Evolutionary conservation across 2,329 filamentous ascomycete genomes (phyloP).

Genomic region (Botryotinia convoluta): DNA sequence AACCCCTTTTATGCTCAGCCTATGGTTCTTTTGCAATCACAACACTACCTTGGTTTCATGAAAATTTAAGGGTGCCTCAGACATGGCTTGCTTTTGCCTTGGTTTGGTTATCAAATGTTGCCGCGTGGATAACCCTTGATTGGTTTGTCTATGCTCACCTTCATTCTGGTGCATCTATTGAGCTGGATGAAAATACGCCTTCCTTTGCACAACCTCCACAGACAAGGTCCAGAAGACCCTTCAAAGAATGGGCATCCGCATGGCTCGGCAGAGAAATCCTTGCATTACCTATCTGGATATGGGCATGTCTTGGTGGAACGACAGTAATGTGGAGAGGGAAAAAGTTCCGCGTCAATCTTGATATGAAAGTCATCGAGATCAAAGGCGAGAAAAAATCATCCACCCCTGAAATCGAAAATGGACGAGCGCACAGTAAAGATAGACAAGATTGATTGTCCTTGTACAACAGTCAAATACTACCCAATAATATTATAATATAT

Average conservation of each 20-base stretch:
- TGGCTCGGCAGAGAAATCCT: slow-evolving; percentile 84
- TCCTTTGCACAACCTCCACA: slow-evolving; percentile 68
- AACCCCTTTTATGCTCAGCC: slow-evolving; percentile 78
- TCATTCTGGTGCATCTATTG: slow-evolving; percentile 69
- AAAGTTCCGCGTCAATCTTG: slow-evolving; percentile 74
- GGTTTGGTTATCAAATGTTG: slow-evolving; percentile 65
- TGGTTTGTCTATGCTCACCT: slow-evolving; percentile 70
- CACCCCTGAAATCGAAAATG: slow-evolving; percentile 23
- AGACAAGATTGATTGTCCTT: slow-evolving; percentile 30
- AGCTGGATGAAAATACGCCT: slow-evolving; percentile 70
- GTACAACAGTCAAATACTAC: neutral
- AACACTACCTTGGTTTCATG: slow-evolving; percentile 63
- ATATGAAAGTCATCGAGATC: slow-evolving; percentile 72
- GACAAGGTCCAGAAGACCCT: slow-evolving; percentile 50
- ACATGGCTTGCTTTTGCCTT: slow-evolving; percentile 66
- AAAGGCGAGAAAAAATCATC: slow-evolving; percentile 18
- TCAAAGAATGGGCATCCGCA: slow-evolving; percentile 70
- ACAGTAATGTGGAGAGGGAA: slow-evolving; percentile 86
- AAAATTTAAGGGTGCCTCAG: slow-evolving; percentile 51
- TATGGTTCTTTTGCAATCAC: slow-evolving; percentile 79
- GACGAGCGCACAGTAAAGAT: slow-evolving; percentile 31
- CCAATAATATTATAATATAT: neutral
- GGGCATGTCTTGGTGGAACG: slow-evolving; percentile 84
- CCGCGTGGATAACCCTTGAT: slow-evolving; percentile 72
- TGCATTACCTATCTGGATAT: slow-evolving; percentile 85